phyloP scores from a whole-genome alignment of 1,284 basidiomycete species.

The Apiotrichum domesticum region DNA sequence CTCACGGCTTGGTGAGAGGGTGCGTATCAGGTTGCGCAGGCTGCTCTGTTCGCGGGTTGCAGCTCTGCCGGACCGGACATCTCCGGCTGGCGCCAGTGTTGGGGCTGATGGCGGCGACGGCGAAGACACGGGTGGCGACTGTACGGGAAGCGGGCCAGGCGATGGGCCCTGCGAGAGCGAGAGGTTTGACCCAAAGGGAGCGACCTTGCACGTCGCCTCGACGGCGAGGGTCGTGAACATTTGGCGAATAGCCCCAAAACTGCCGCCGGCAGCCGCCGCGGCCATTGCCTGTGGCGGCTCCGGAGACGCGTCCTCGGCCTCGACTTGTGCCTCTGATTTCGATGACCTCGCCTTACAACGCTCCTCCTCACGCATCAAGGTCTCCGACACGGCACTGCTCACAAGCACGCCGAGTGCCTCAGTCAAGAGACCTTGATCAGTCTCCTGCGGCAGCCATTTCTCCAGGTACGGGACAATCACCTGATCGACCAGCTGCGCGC shows the following conservation, averaged over 20 bases:
- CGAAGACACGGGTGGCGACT: neutral
- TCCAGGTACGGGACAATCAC: conserved; percentile 49
- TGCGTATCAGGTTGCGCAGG: conserved; percentile 32
- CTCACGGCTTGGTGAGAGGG: conserved; percentile 24
- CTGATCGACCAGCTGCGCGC: conserved; percentile 42
- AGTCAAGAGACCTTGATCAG: conserved; percentile 39
- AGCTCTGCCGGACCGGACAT: conserved; percentile 4
- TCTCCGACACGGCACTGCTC: conserved; percentile 45
- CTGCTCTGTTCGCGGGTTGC: conserved; percentile 13
- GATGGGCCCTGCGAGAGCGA: neutral
- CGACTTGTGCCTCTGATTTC: conserved; percentile 21
- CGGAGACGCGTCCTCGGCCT: conserved; percentile 31
- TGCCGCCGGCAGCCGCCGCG: conserved; percentile 29
- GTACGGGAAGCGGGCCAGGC: neutral
- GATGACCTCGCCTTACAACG: conserved; percentile 22
- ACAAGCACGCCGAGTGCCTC: conserved; percentile 42
- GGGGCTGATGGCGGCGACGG: too few relatives aligned
- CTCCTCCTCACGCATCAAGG: conserved; percentile 43
- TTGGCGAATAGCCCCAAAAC: conserved; percentile 40
- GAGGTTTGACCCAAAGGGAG: neutral
- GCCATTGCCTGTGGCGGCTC: conserved; percentile 26
- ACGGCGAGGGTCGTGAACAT: conserved; percentile 42
- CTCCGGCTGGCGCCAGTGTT: neutral
- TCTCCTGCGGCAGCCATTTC: conserved; percentile 39
- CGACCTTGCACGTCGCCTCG: conserved; percentile 25